A percentile compares a stretch with the other conserved stretches of the same genome.
These are phyloP conservation scores for Patellaria atrata DNA, from an alignment of 495 filamentous ascomycete species.

Conservation along the genomic window DNA sequence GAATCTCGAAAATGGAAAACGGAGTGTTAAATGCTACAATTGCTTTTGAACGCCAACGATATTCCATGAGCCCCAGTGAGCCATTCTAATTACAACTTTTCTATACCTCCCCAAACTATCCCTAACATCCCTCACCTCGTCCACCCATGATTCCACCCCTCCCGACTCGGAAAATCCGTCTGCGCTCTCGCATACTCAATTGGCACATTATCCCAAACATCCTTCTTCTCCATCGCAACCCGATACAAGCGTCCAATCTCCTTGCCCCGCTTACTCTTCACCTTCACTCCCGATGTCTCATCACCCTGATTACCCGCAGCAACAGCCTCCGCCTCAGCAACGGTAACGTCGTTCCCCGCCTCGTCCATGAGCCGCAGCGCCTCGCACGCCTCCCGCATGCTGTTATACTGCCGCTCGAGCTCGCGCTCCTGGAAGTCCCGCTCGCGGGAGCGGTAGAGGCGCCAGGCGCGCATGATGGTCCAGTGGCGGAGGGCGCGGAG, in stretches of 20 bases:
- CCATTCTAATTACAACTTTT: conserved; percentile 1
- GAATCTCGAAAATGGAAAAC: too few species aligned
- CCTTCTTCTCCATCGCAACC: conserved; percentile 73
- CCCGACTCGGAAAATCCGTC: conserved; percentile 56
- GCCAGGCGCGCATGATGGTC: conserved; percentile 96
- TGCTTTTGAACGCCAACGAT: too few species aligned
- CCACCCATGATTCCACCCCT: conserved; percentile 71
- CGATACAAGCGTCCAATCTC: conserved; percentile 71
- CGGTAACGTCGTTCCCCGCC: conserved; percentile 8
- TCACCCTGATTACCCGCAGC: conserved; percentile 21
- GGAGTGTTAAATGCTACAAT: too few species aligned
- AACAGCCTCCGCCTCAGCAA: not conserved
- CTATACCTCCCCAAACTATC: not conserved
- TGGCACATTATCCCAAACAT: conserved; percentile 55
- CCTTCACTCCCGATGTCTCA: conserved; percentile 30
- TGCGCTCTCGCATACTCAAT: conserved; percentile 79
- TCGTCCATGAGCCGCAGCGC: conserved; percentile 43
- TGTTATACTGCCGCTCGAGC: conserved; percentile 61
- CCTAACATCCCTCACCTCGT: conserved; percentile 19
- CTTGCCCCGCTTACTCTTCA: conserved; percentile 37
- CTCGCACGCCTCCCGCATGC: conserved; percentile 68
- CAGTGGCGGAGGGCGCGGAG: conserved; percentile 87
- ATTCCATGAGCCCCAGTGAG: too few species aligned
- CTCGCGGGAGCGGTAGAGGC: conserved; percentile 51
- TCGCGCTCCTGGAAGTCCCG: conserved; percentile 44